These are phyloP conservation scores for Nymphaea thermarum DNA, from an alignment of 164 flowering plant species.

Conservation along the genomic window DNA sequence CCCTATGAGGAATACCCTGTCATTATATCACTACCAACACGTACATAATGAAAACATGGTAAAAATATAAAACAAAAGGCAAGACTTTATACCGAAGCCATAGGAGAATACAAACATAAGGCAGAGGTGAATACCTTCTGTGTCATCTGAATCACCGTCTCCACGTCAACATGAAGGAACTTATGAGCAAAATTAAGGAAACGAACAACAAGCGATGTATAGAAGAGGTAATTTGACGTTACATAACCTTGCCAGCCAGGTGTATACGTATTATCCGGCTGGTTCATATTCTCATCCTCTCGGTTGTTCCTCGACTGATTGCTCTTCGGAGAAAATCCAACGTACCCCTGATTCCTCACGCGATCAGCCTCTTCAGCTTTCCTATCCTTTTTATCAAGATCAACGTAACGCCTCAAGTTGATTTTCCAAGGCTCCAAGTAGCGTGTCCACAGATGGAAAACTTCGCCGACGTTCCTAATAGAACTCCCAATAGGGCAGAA, in stretches of 20 bases:
- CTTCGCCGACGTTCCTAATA: constrained; percentile 54
- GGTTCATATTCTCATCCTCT: not conserved
- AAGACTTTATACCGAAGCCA: not conserved
- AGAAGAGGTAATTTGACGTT: constrained; percentile 61
- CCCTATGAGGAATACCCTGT: no score
- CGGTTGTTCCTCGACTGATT: not conserved
- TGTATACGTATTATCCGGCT: constrained; percentile 26
- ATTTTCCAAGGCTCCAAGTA: constrained; percentile 75
- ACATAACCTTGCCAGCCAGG: constrained; percentile 59
- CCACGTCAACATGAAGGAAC: constrained; percentile 62
- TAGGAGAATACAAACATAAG: not conserved
- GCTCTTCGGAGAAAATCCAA: not conserved
- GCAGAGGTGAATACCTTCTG: constrained; percentile 39
- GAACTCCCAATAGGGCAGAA: constrained; percentile 59
- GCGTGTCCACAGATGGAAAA: constrained; percentile 53
- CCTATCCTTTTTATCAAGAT: constrained; percentile 25
- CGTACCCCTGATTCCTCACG: not conserved
- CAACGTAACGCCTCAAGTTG: constrained; percentile 36
- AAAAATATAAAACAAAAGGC: not conserved
- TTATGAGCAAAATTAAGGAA: constrained; percentile 89
- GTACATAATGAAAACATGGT: not conserved
- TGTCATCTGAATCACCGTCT: constrained; percentile 56
- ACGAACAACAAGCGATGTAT: constrained; percentile 76
- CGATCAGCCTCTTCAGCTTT: not conserved
- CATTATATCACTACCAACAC: no score